Evolutionary conservation across 306 rosid species (phyloP), one percentile per base, ranked within the genome.

Genomic region (Prunus kanzakura): DNA sequence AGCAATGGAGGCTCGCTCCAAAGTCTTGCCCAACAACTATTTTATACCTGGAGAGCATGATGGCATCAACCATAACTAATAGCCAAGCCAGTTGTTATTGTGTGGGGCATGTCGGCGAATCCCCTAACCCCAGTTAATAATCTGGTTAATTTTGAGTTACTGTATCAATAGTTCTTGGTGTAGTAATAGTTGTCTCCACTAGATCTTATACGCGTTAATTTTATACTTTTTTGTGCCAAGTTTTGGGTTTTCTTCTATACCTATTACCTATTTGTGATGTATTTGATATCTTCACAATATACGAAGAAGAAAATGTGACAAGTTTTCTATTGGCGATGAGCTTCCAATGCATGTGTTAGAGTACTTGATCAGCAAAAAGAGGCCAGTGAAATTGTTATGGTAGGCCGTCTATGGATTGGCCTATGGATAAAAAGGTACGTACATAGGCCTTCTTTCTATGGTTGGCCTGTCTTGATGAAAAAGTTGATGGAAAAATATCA

Each of bases 401-500:
- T 50, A 19, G 0, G 23, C 11, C 2, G 11, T 35, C 18, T 27
- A 46, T 25, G 60, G 66, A 68, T 68, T 43, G 61, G 82, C 79
- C n/a, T 60, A 70, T 47, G 49, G 72, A 45, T 49, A 77, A 32
- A 63, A 80, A 77, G 82, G 75, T 58, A 20, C 49, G 75, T 58
- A 20, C 32, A 8, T 86, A 82, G 86, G 67, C 79, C 71, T 75
- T 80, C 75, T 62, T 32, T 32, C 38, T 32, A 32, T 32, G 38
- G 84, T 85, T 84, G 81, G 78, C 22, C 64, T 18, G 79, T 67
- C 81, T 86, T 74, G 67, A 60, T 22, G 55, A 38, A 72, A 86
- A 82, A 78, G 83, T 79, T 86, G 84, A 86, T 88, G 74, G 87
- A 69, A 82, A 80, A 78, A 67, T 76, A 11, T 75, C 78, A 72